Conservation (phyloP, 1,139 yeast species). For the Candida sp. region DNA sequence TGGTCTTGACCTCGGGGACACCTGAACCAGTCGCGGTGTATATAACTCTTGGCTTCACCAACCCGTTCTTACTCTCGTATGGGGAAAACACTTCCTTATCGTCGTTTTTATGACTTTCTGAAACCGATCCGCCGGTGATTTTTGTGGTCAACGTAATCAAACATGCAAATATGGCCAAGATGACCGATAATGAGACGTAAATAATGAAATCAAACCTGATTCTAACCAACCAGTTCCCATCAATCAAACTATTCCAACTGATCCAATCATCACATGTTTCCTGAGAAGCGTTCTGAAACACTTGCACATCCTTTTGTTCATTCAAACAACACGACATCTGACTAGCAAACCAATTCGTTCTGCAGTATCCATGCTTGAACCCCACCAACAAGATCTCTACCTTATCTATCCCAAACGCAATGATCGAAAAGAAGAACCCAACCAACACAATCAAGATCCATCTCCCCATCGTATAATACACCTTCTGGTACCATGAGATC, state of each 20-base stretch:
- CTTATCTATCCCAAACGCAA: conserved; percentile 57
- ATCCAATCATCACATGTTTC: conserved; percentile 35
- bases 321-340: conserved; percentile 48
- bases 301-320: conserved; percentile 15
- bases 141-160: conserved; percentile 53
- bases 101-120: conserved; percentile 2
- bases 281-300: conserved; percentile 34
- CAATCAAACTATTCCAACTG: conserved; percentile 46
- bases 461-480: conserved; percentile 34
- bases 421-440: conserved; percentile 51
- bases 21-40: conserved; percentile 70
- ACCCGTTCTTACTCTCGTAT: conserved; percentile 1
- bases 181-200: conserved; percentile 44
- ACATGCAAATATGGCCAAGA: conserved; percentile 52
- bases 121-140: conserved; percentile 28
- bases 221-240: conserved; percentile 20
- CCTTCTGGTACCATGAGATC: conserved; percentile 28
- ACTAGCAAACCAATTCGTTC: conserved; percentile 48
- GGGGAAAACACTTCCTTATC: neutral
- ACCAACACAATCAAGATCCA: conserved; percentile 57
- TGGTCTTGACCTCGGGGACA: conserved; percentile 65
- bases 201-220: conserved; percentile 35
- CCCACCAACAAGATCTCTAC: conserved; percentile 57
- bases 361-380: conserved; percentile 59
- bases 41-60: conserved; percentile 30